Evolutionary conservation across 495 filamentous ascomycete genomes (phyloP), one percentile per base, ranked within the genome.

Genomic region (Aspergillus ostianus): DNA sequence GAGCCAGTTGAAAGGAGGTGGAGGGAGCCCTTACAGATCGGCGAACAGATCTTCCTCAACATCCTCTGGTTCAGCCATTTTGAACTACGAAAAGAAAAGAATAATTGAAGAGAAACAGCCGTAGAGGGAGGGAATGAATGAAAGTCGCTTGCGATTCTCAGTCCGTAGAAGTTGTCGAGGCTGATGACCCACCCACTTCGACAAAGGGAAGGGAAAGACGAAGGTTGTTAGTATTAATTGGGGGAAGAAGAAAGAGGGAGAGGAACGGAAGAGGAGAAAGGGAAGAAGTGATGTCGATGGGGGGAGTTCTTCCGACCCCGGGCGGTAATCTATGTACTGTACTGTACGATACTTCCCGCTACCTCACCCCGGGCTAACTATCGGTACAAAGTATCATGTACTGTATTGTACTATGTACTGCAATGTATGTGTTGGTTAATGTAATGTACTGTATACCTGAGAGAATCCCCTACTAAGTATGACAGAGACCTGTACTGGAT

Each of bases 1-100:
- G 46, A 53, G 9, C 13, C 13, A 41, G 36, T 2, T 50, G 6
- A 51, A 19, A 15, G 51, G 41, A 1, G 8, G 27, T 36, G 8
- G 26, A 23, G 58, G 46, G 48, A 15, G 12, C 21, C 41, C 92
- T 72, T 82, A 98, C 94, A 98, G 85, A 79, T 98, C 94, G 63
- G 92, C 94, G 73, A 98, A 98, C 68, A 98, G 89, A 83, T 98
- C 94, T 67, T 98, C 95, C 54, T 98, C 95, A 63, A 93, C 87
- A 60, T 93, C 92, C 72, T 95, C 92, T 51, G 85, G 84, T 71
- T 96, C 92, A 23, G 91, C 85, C 92, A 96, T 96, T 57, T 44
- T 69, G 62, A 65, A 56, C 51, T 27, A 41, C 41, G 7, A 18
- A 12, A 36, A 32, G 4, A 47, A 47, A 51, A 46, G 21, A 36